Evolutionary conservation across 805 yeast genomes (phyloP), one percentile per base, ranked within the genome.

Genomic region (Allodekkera sacchari): DNA sequence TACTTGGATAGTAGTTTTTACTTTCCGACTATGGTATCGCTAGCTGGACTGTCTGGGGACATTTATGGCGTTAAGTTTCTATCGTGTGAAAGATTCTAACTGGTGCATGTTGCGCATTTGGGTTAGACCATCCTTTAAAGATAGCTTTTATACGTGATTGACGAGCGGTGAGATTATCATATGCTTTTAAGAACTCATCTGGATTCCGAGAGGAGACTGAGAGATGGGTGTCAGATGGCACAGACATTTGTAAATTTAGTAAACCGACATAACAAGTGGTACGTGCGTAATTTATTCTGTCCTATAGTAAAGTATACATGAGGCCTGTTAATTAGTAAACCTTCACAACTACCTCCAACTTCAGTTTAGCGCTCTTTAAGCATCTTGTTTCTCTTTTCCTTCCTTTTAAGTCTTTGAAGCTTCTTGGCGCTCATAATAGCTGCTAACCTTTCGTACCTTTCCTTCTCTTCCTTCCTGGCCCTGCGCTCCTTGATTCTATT

Each of bases 381-480:
- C 49, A 87, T 64, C 63, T 89, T 89, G 64, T 88, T 89, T 62
- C 97, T 78, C 80, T 89, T 89, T 54, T 89, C 98, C 52, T 81
- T 77, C 64, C 81, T 78, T 62, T 82, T 78, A 61, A 89, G 55
- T 59, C 98, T 74, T 42, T 87, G 97, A 25, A 87, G 83, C 64
- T 76, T 82, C 77, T 87, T 88, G 26, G 81, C 81, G 53, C 85
- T 89, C 95, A 89, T 83, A 59, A 81, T 84, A 35, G 73, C 69
- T 9, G 95, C 92, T 52, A 89, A 54, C 50, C 66, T 66, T 49
- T 82, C 94, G 51, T 77, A 83, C 47, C 98, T 73, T 54, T 89
- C 96, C 57, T 74, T 75, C 57, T 89, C 98, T 36, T 71, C 96
- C 64, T 80, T 81, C 55, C 74, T 72, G 45, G 77, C 87, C 50